A percentile compares a stretch with the other conserved stretches of the same genome.
Evolutionary conservation across 805 yeast genomes (phyloP).

Genomic region (Kodamaea neixiangensis): DNA sequence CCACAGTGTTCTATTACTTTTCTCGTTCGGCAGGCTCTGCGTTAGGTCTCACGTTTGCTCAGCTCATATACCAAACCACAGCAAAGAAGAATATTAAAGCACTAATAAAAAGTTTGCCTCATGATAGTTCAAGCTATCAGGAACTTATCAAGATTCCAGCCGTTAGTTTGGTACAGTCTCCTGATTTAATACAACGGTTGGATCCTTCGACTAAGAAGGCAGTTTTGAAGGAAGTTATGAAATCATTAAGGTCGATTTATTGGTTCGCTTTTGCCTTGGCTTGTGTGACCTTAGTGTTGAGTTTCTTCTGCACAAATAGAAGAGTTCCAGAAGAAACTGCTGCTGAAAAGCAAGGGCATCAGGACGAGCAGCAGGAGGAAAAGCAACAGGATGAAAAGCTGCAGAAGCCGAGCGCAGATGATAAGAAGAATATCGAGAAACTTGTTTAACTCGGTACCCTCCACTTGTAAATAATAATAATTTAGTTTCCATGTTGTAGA

Average conservation of each 20-base stretch:
- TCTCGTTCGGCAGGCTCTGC: conserved; percentile 34
- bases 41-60: conserved; percentile 32
- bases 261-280: conserved; percentile 40
- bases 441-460: neutral
- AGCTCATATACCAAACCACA: conserved; percentile 27
- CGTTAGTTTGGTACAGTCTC: conserved; percentile 23
- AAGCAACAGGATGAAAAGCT: neutral
- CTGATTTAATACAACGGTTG: conserved; percentile 23
- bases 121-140: conserved; percentile 8
- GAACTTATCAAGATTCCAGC: conserved; percentile 15
- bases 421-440: neutral
- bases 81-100: conserved; percentile 23
- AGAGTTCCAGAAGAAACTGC: conserved; percentile 36
- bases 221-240: conserved; percentile 33
- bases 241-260: conserved; percentile 33
- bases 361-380: neutral
- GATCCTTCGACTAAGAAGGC: conserved; percentile 17
- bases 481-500: neutral
- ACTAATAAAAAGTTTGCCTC: neutral
- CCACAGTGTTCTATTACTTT: conserved; percentile 48
- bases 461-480: neutral
- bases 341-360: neutral
- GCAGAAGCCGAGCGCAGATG: neutral
- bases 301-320: conserved; percentile 42
- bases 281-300: conserved; percentile 27